A percentile compares a stretch with the other conserved stretches of the same genome.
These are phyloP conservation scores for Quercus berberidifolia DNA, from an alignment of 306 rosid genomes.

Conservation along the genomic window DNA sequence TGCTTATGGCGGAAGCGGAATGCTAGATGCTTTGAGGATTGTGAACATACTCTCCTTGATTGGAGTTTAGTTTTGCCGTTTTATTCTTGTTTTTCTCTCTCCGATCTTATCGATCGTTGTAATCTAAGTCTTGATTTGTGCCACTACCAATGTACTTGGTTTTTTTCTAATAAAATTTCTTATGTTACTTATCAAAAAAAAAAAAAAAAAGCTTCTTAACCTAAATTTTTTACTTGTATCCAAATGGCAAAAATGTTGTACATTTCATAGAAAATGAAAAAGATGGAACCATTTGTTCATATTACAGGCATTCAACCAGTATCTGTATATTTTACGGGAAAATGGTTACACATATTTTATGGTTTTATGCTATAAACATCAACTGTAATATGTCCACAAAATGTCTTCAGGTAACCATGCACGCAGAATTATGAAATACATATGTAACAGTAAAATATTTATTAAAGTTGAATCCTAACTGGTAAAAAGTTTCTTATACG, in stretches of 20 bases:
- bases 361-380: not conserved
- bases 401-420: not conserved
- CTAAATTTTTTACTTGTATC: not conserved
- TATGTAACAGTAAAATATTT: not conserved
- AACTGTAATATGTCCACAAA: not conserved
- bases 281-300: not conserved
- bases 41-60: no score
- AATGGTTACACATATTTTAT: not conserved
- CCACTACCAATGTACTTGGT: no score
- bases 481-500: not conserved
- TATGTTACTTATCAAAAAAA: no score
- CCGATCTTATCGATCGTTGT: no score
- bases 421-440: constrained; percentile 12
- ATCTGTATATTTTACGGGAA: not conserved
- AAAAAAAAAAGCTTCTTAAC: no score
- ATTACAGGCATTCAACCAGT: not conserved
- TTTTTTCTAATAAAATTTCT: no score
- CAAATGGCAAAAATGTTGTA: not conserved
- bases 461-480: not conserved
- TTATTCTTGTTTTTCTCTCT: no score
- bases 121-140: no score
- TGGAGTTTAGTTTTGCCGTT: no score
- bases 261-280: not conserved
- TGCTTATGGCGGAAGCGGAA: no score
- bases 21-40: no score